Percentiles rank a stretch among this genome's conserved stretches.
Conservation (phyloP, 148 eudicot genomes). For the Amaranthus palmeri region DNA sequence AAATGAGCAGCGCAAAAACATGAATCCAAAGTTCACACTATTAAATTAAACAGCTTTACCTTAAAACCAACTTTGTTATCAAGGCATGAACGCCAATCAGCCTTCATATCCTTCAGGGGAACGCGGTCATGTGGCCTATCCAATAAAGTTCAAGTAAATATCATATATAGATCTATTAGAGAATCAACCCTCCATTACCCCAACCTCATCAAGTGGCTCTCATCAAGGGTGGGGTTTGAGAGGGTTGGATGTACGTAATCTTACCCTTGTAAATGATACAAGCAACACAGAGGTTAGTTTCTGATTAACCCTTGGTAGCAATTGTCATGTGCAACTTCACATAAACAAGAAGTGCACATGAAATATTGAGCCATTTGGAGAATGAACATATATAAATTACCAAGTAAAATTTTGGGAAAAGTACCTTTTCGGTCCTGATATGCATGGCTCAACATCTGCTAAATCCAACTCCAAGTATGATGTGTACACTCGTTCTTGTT, state of each 20-base stretch:
- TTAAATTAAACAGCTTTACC: slow-evolving; percentile 34
- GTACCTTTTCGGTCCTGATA: slow-evolving; percentile 95
- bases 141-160: background rate
- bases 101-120: slow-evolving; percentile 78
- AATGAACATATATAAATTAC: too few species aligned
- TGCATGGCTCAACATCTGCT: slow-evolving; percentile 74
- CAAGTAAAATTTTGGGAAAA: too few species aligned
- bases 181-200: background rate
- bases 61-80: slow-evolving; percentile 89
- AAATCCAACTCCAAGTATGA: slow-evolving; percentile 81
- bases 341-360: background rate
- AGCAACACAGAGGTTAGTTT: background rate
- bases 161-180: background rate
- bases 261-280: too few species aligned
- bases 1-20: background rate
- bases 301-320: too few species aligned
- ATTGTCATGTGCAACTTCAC: background rate
- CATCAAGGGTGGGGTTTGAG: too few species aligned
- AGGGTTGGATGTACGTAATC: too few species aligned
- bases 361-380: too few species aligned
- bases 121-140: slow-evolving; percentile 92
- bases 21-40: background rate
- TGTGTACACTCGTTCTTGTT: slow-evolving; percentile 63
- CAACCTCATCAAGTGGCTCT: too few species aligned
- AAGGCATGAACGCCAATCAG: slow-evolving; percentile 90